phyloP scores from a whole-genome alignment of 78 protist genomes.

The Dictyostelium capitatum region DNA sequence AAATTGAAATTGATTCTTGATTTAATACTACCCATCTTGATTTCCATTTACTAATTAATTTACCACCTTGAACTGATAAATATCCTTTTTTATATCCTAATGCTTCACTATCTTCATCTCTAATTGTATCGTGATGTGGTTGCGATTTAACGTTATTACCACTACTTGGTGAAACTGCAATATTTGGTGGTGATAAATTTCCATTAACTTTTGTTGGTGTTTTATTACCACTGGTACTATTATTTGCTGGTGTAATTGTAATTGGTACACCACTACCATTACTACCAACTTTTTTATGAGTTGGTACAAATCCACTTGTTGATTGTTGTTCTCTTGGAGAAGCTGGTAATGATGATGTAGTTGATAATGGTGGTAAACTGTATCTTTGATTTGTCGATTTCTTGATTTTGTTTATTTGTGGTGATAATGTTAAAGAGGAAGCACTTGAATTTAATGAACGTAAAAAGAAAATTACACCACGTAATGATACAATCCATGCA shows the following conservation, averaged over 20 bases:
- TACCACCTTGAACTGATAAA: slow-evolving; percentile 64
- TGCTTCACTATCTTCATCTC: slow-evolving; percentile 37
- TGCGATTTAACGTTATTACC: neutral
- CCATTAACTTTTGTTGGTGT: no score
- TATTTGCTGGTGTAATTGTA: neutral
- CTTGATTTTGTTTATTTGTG: slow-evolving; percentile 27
- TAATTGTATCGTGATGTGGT: neutral
- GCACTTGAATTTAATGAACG: slow-evolving; percentile 37
- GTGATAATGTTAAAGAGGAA: slow-evolving; percentile 8
- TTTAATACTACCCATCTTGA: slow-evolving; percentile 66
- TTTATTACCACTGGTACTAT: neutral
- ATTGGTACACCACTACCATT: neutral
- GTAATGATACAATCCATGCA: slow-evolving; percentile 75
- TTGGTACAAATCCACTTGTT: neutral
- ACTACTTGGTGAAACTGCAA: neutral
- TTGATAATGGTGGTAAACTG: slow-evolving; percentile 44
- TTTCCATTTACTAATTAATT: slow-evolving; percentile 68
- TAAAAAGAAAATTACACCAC: slow-evolving; percentile 72
- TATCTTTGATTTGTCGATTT: slow-evolving; percentile 27
- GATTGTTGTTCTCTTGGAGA: slow-evolving; percentile 3
- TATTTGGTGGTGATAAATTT: neutral
- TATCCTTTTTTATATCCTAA: slow-evolving; percentile 39
- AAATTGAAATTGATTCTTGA: slow-evolving; percentile 37
- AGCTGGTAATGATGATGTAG: neutral
- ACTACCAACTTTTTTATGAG: slow-evolving; percentile 42